Evolutionary conservation across 768 basidiomycete genomes (phyloP).

Genomic region (Obba rivulosa): DNA sequence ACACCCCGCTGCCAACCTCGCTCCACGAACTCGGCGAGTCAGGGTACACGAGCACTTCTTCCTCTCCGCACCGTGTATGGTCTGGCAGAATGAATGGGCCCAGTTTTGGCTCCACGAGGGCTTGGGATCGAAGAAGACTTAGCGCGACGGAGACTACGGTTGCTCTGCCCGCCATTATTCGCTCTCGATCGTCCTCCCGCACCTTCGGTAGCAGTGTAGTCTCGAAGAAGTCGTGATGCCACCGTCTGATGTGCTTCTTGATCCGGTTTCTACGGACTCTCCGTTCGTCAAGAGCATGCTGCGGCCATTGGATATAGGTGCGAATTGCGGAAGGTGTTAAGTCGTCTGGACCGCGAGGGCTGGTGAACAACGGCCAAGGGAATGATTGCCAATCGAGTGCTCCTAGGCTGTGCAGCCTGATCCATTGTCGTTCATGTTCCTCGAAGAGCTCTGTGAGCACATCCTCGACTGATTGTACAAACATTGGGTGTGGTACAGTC

Average conservation of each 20-base stretch:
- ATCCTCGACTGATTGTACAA: too few relatives aligned
- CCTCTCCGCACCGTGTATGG: too few relatives aligned
- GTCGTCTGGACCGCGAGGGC: constrained; percentile 53
- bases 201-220: constrained; percentile 63
- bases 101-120: too few relatives aligned
- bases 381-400: constrained; percentile 60
- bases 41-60: too few relatives aligned
- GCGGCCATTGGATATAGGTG: constrained; percentile 55
- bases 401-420: constrained; percentile 28
- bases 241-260: constrained; percentile 67
- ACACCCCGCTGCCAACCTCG: too few relatives aligned
- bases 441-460: too few relatives aligned
- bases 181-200: constrained; percentile 44
- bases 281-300: constrained; percentile 48
- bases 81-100: too few relatives aligned
- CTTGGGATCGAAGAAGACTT: too few relatives aligned
- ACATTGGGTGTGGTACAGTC: too few relatives aligned
- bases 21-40: too few relatives aligned
- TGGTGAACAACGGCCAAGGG: constrained; percentile 69
- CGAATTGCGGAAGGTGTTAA: constrained; percentile 50
- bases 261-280: constrained; percentile 63
- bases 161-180: too few relatives aligned
- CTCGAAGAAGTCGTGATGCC: constrained; percentile 85
- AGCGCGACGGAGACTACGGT: too few relatives aligned
- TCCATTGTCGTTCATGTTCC: constrained; percentile 60